Evolutionary conservation across 371 early-diverging fungal genomes (phyloP).

Genomic region (Dinochytrium kinnereticum): DNA sequence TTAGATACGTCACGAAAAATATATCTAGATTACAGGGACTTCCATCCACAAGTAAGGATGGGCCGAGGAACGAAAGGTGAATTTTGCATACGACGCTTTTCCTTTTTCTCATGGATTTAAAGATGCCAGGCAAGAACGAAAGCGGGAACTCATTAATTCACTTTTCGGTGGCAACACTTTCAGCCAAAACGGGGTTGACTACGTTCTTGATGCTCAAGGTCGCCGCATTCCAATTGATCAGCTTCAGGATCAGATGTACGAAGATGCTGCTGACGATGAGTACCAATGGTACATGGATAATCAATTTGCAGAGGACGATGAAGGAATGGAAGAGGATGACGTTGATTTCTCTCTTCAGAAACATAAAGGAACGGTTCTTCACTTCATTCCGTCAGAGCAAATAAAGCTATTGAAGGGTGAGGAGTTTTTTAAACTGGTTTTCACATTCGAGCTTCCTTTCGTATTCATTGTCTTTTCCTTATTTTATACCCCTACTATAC

Average conservation of each 20-base stretch:
- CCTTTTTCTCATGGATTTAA: neutral
- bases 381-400: conserved; percentile 56
- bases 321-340: conserved; percentile 33
- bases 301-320: conserved; percentile 24
- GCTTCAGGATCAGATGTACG: neutral
- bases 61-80: conserved; percentile 9
- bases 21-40: conserved; percentile 35
- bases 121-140: neutral
- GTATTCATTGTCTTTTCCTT: too few relatives aligned
- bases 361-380: conserved; percentile 44
- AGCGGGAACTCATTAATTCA: neutral
- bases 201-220: conserved; percentile 9
- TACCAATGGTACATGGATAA: conserved; percentile 29
- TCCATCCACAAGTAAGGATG: conserved; percentile 22
- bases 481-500: too few relatives aligned
- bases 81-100: neutral
- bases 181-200: conserved; percentile 14
- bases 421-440: neutral
- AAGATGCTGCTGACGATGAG: conserved; percentile 14
- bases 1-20: conserved; percentile 15
- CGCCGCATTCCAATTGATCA: neutral
- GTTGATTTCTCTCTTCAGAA: conserved; percentile 19
- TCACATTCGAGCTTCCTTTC: too few relatives aligned
- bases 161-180: neutral
- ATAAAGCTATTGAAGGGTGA: conserved; percentile 55